Evolutionary conservation across 805 yeast genomes (phyloP).

Genomic region (Saccharomycopsis fermentans): DNA sequence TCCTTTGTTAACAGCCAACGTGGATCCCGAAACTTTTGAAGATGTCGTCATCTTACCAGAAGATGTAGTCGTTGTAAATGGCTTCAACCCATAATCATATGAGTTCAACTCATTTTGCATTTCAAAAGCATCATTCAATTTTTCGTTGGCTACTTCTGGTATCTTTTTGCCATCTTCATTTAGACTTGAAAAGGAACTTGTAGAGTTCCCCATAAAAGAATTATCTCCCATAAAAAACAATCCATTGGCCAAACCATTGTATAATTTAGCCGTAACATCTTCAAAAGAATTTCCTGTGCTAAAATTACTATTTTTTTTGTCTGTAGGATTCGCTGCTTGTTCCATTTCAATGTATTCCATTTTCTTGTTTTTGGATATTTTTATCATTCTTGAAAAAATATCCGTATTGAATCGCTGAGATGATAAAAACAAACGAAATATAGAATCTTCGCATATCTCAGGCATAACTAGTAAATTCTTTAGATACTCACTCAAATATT

Average conservation of each 20-base stretch:
- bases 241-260: constrained; percentile 25
- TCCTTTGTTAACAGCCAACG: neutral
- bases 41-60: neutral
- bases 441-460: constrained; percentile 61
- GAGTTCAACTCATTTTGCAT: neutral
- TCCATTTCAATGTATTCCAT: neutral
- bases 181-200: neutral
- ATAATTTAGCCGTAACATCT: constrained; percentile 25
- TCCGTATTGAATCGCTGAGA: constrained; percentile 45
- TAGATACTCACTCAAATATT: constrained; percentile 53
- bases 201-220: constrained; percentile 10
- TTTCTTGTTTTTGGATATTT: neutral
- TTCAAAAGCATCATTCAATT: neutral
- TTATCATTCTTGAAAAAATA: constrained; percentile 11
- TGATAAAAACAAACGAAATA: constrained; percentile 69
- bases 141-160: neutral
- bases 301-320: constrained; percentile 8
- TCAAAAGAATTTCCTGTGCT: constrained; percentile 19
- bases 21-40: neutral
- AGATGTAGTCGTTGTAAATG: neutral
- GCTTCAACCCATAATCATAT: neutral
- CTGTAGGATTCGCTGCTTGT: neutral
- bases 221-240: constrained; percentile 17
- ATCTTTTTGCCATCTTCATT: neutral
- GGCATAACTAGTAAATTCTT: constrained; percentile 47